Evolutionary conservation across 139 green algal species (phyloP), one percentile per base, ranked within the genome.

Genomic region (Raphidocelis subcapitata): DNA sequence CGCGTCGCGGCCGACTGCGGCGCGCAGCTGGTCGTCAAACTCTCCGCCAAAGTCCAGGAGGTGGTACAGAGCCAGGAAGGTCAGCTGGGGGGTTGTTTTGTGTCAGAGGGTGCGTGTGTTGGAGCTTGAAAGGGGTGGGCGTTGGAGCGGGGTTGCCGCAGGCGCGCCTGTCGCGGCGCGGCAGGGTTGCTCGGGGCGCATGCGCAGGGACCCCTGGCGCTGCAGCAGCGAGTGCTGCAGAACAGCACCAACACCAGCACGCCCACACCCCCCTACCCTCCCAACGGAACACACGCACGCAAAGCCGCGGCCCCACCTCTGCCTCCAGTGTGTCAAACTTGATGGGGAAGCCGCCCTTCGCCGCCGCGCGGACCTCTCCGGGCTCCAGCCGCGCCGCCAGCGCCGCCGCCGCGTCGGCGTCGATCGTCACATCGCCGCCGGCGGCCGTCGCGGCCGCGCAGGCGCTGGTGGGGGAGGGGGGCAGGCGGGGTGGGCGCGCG

Each of bases 11-110:
- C 26, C 54, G 49, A 24, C 41, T 26, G 70, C 75, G 20, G 52
- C 67, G 29, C 46, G 51, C 52, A 92, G 79, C 33, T 81, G 52
- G 16, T n/a, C 2, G 54, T 91, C 82, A 57, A 80, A 92, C 28
- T 83, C 86, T 20, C 59, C 77, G 51, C 87, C 87, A 65, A 92
- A 89, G 64, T 87, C 75, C 60, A 92, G 68, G 23, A 92, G 72
- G 76, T 88, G 82, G 44, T 82, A 89, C 46, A 92, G 57, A 8
- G 73, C 77, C 26, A 92, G 67, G 61, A 86, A 84, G 3, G 70
- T 87, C 4, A 92, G 69, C 87, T 92, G 79, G 36, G 62, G 28
- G 20, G 23, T 35, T 16, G 28, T n/a, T n/a, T n/a, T n/a, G n/a
- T n/a, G 8, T 16, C 24, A 8, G 5, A 24, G 24, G 32, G 28